Conservation (phyloP, 2,329 filamentous ascomycete species). For the Salinomyces thailandicus region DNA sequence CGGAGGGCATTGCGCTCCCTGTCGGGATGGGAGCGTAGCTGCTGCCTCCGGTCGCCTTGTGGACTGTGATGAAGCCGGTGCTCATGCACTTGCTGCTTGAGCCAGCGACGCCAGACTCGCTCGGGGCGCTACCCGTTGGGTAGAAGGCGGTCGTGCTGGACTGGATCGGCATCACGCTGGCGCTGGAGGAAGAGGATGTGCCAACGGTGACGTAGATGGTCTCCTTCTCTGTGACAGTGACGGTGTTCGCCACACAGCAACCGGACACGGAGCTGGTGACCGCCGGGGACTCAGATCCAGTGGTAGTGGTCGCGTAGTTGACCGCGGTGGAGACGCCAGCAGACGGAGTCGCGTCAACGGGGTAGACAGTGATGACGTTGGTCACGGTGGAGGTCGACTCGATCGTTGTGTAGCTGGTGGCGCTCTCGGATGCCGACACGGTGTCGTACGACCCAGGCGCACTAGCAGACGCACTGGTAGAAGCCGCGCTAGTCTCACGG, state of each 20-base stretch:
- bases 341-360: constrained; percentile 9
- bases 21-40: background rate
- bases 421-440: background rate
- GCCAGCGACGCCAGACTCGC: constrained; percentile 5
- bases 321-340: constrained; percentile 4
- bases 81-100: constrained; percentile 10
- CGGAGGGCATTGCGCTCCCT: constrained; percentile 1
- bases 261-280: constrained; percentile 8
- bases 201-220: constrained; percentile 21
- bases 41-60: constrained; percentile 11
- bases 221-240: constrained; percentile 26
- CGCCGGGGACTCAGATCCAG: constrained; percentile 6
- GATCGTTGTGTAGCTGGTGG: constrained; percentile 16
- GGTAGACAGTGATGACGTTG: constrained; percentile 26
- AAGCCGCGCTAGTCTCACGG: constrained; percentile 9
- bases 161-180: constrained; percentile 13
- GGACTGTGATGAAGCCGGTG: constrained; percentile 22
- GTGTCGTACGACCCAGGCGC: background rate
- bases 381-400: constrained; percentile 25
- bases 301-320: constrained; percentile 6
- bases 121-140: constrained; percentile 10
- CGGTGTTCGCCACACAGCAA: constrained; percentile 20
- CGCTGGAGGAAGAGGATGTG: constrained; percentile 6
- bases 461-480: constrained; percentile 1
- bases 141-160: constrained; percentile 18